Conservation (phyloP, 176 grass and related monocot genomes). For the Cenchrus americanus region DNA sequence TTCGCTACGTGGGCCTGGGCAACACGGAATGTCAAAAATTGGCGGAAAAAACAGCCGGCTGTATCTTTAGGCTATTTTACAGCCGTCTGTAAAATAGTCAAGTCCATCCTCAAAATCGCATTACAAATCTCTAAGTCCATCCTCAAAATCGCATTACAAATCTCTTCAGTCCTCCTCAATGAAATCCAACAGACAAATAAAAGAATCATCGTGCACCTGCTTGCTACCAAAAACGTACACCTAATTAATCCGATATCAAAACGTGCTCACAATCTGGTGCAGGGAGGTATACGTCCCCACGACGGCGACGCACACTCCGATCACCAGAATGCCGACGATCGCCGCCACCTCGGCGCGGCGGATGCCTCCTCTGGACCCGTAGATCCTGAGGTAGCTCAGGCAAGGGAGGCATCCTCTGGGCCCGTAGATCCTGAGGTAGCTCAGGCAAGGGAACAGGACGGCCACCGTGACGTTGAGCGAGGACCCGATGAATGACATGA, state of each 20-base stretch:
- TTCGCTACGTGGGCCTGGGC: no score
- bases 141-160: not conserved
- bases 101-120: no score
- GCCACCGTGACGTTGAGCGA: slow-evolving; percentile 57
- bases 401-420: slow-evolving; percentile 54
- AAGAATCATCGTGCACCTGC: not conserved
- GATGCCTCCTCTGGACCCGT: slow-evolving; percentile 20
- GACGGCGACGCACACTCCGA: slow-evolving; percentile 45
- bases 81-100: no score
- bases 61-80: no score
- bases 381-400: slow-evolving; percentile 63
- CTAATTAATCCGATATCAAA: not conserved
- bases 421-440: slow-evolving; percentile 66
- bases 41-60: no score
- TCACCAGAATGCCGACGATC: slow-evolving; percentile 50
- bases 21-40: no score
- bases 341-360: slow-evolving; percentile 28
- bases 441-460: slow-evolving; percentile 58
- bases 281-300: slow-evolving; percentile 58
- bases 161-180: not conserved
- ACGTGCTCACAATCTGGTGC: slow-evolving; percentile 50
- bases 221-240: not conserved
- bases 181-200: not conserved
- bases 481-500: slow-evolving; percentile 66
- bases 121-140: no score